Evolutionary conservation across 345 rosid species (phyloP), one percentile per base, ranked within the genome.

Genomic region (Lepidium didymum): DNA sequence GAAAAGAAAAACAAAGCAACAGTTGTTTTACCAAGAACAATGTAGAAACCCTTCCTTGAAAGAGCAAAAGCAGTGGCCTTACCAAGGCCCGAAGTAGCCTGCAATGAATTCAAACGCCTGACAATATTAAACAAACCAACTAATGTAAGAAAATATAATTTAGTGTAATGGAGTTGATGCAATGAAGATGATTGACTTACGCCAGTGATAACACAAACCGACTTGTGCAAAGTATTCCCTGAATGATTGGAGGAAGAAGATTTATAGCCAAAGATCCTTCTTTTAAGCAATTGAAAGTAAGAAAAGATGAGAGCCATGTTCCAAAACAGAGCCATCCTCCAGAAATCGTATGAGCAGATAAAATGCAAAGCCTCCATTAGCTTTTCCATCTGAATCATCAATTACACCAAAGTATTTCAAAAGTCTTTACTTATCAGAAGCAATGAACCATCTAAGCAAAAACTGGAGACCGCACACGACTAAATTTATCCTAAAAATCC

Each of bases 11-110:
- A 11, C n/a, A 58, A 71, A 14, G 38, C 23, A 56, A 45, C 14
- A 58, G 1, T 8, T 45, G 43, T 8, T 21, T 27, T 83, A 93
- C 98, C 97, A 29, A 93, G 89, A 78, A 86, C 79, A 63, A 90
- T 80, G 29, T 61, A 81, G 77, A 86, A 90, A 15, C 97, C 97
- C 63, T 90, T 79, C 66, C 50, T 82, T 41, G 97, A 84, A 72
- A 90, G 88, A 67, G 83, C 87, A 75, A 56, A 68, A 8, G 97
- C 96, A 12, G 92, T 81, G 2, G 92, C 92, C 10, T 81, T 85
- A 18, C 98, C 98, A 31, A 90, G 51, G 21, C 98, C 98, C 15
- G 97, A 93, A 44, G 94, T 84, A 71, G 94, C 92, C 98, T 90
- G 67, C 56, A 72, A 45, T 19, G 66, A 70, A 75, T 7, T 40